Evolutionary conservation across 2,329 filamentous ascomycete species (phyloP), one percentile per base, ranked within the genome.

Genomic region (Venturia pyrina): DNA sequence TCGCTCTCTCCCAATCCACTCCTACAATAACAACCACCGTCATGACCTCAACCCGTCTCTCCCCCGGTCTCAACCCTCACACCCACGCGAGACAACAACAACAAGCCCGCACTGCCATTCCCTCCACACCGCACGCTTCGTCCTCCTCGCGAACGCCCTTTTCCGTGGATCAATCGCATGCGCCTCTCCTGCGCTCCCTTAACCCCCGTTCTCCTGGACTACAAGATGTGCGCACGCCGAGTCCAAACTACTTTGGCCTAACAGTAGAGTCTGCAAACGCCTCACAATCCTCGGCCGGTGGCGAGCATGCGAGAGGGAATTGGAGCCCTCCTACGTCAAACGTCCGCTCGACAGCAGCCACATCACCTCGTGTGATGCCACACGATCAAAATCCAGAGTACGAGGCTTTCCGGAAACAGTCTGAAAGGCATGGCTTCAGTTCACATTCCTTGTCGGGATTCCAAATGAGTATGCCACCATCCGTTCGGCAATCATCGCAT

Each of bases 241-340:
- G 90, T 73, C 90, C 91, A 15, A 96, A 93, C 74, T 96, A 96
- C 76, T 96, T 96, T 74, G 90, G 89, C 66, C 85, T 96, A 67
- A 80, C 87, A 40, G 78, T 90, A 68, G 87, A 91, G 67, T 75
- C 85, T 24, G 76, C 78, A 59, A 80, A 77, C 65, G 86, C 90
- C 68, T 80, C 83, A 32, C 83, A 87, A 68, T 87, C 88, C 64
- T 88, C 87, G 2, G 79, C 77, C 68, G 77, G 78, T 32, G 84
- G 82, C 5, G 81, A 81, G 43, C 80, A 89, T 68, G 82, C 87
- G 0, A 85, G 85, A 66, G 85, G 86, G 69, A 90, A 90, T 75
- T 93, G 90, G 89, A 90, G 88, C 70, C 84, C 89, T 10, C 83
- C 87, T 0, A 87, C 86, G 10, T 89, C 88, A 0, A 87, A 88